Evolutionary conservation across 257 asterid genomes (phyloP).

Genomic region (Echites panduratus): DNA sequence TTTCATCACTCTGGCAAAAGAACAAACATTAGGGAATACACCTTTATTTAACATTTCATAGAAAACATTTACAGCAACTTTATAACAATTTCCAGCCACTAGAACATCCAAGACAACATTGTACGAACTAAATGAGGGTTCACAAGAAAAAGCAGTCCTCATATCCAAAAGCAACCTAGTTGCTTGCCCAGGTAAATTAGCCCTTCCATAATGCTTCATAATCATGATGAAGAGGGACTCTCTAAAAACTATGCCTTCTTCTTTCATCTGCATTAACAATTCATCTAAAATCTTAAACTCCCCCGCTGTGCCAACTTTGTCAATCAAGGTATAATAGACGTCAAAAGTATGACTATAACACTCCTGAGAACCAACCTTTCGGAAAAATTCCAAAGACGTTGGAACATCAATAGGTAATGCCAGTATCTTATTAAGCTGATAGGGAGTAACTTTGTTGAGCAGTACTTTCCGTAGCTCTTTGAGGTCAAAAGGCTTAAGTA

Average conservation of each 20-base stretch:
- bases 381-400: slow-evolving; percentile 64
- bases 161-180: slow-evolving; percentile 79
- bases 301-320: slow-evolving; percentile 54
- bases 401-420: slow-evolving; percentile 63
- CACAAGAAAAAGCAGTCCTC: slow-evolving; percentile 56
- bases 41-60: slow-evolving; percentile 85
- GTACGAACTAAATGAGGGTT: slow-evolving; percentile 80
- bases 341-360: slow-evolving; percentile 65
- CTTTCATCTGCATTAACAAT: slow-evolving; percentile 75
- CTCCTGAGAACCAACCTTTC: slow-evolving; percentile 58
- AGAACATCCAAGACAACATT: slow-evolving; percentile 69
- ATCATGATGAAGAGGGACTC: slow-evolving; percentile 72
- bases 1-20: slow-evolving; percentile 69
- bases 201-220: slow-evolving; percentile 84
- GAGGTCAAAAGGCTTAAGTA: slow-evolving; percentile 83
- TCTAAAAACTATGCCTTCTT: slow-evolving; percentile 52
- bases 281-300: slow-evolving; percentile 63
- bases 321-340: slow-evolving; percentile 62
- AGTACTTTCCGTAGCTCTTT: slow-evolving; percentile 65
- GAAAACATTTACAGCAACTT: slow-evolving; percentile 80
- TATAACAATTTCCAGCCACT: slow-evolving; percentile 69
- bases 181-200: slow-evolving; percentile 89
- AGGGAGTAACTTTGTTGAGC: slow-evolving; percentile 57
- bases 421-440: slow-evolving; percentile 69
- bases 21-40: slow-evolving; percentile 65